phyloP scores from a whole-genome alignment of 129 eudicot genomes.

The Glebionis coronaria region DNA sequence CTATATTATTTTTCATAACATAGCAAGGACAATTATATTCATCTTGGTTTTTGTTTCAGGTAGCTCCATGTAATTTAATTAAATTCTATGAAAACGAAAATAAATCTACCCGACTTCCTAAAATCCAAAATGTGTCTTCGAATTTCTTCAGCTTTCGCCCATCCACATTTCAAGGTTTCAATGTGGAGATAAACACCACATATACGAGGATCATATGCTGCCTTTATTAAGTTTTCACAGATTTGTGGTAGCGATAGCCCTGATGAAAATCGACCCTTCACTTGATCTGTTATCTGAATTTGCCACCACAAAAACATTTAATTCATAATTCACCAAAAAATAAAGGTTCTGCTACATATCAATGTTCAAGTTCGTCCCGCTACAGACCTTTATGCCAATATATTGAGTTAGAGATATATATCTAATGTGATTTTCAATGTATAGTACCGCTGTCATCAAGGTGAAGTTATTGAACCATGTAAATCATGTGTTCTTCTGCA shows the following conservation, averaged over 20 bases:
- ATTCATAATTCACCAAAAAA: conserved; percentile 5
- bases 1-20: conserved; percentile 27
- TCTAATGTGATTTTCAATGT: no score
- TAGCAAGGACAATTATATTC: no score
- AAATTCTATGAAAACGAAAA: not conserved
- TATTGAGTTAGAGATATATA: no score
- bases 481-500: no score
- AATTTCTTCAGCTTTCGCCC: conserved; percentile 91
- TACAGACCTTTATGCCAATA: no score
- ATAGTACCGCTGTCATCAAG: no score
- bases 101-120: conserved; percentile 68
- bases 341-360: no score
- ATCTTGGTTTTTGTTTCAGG: not conserved
- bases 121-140: conserved; percentile 82
- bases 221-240: conserved; percentile 80
- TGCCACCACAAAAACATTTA: conserved; percentile 7
- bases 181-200: conserved; percentile 85
- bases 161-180: conserved; percentile 80
- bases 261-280: conserved; percentile 77
- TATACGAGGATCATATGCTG: conserved; percentile 95
- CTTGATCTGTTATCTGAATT: conserved; percentile 83
- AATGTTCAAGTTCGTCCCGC: no score
- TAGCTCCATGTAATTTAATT: not conserved
- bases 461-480: no score
- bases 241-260: conserved; percentile 83